Evolutionary conservation across 2,329 filamentous ascomycete species (phyloP).

Genomic region (Tolypocladium pustulatum): DNA sequence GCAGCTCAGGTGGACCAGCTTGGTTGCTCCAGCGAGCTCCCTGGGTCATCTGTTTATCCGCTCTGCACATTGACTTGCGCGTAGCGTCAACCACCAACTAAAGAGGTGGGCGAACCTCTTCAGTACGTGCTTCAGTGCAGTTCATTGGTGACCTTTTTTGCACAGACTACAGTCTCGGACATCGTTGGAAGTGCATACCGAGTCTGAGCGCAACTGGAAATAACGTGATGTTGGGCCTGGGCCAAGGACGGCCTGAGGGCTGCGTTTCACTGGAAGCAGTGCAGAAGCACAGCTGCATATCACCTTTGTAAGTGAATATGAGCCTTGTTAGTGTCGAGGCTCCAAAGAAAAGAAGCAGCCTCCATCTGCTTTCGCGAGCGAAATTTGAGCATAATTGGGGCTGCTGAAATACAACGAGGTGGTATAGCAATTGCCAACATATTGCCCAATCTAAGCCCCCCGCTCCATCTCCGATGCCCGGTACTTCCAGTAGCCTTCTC

Average conservation of each 20-base stretch:
- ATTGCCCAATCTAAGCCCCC: not conserved
- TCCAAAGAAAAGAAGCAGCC: too few relatives aligned
- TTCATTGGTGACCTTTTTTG: too few relatives aligned
- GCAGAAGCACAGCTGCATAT: not conserved
- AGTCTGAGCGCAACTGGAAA: not conserved
- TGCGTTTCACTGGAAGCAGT: not conserved
- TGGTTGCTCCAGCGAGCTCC: not conserved
- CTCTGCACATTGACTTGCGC: not conserved
- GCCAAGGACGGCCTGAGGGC: not conserved
- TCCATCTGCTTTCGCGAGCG: too few relatives aligned
- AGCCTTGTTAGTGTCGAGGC: not conserved
- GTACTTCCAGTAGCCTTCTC: slow-evolving; percentile 86
- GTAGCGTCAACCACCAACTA: too few relatives aligned
- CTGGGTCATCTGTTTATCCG: not conserved
- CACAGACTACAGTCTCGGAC: not conserved
- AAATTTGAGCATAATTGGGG: not conserved
- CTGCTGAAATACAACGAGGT: not conserved
- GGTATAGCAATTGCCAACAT: not conserved
- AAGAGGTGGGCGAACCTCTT: too few relatives aligned
- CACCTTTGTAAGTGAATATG: not conserved
- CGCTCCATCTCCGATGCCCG: slow-evolving; percentile 16
- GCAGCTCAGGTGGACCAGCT: not conserved
- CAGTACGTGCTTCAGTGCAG: not conserved
- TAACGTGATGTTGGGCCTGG: not conserved
- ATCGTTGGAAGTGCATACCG: not conserved